Evolutionary conservation across 371 early-diverging fungal genomes (phyloP).

Genomic region (Blyttiomyces sp.): DNA sequence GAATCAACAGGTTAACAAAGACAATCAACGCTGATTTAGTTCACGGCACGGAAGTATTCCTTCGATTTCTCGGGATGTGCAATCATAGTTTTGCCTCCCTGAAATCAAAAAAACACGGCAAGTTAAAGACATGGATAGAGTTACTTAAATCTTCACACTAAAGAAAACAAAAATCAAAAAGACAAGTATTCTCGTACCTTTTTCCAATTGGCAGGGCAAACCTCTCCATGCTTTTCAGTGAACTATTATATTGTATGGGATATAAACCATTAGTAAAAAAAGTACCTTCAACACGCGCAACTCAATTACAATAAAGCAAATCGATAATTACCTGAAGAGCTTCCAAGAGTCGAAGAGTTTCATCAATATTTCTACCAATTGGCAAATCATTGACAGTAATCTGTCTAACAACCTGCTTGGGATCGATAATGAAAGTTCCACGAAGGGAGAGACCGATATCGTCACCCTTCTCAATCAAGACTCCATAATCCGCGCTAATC

Average conservation of each 20-base stretch:
- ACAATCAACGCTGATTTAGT: background rate
- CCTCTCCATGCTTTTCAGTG: constrained; percentile 81
- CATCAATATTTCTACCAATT: constrained; percentile 87
- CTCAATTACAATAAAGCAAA: no score
- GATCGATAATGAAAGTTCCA: constrained; percentile 87
- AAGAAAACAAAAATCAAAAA: background rate
- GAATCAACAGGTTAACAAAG: background rate
- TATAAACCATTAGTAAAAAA: background rate
- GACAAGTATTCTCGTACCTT: constrained; percentile 1
- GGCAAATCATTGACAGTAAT: constrained; percentile 74
- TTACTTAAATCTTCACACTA: no score
- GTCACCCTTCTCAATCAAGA: constrained; percentile 67
- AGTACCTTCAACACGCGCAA: background rate
- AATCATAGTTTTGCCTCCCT: constrained; percentile 58
- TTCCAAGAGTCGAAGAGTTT: constrained; percentile 90
- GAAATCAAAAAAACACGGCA: no score
- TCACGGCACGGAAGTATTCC: constrained; percentile 61
- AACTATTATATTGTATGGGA: constrained; percentile 42
- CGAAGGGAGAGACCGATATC: constrained; percentile 48
- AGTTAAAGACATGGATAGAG: no score
- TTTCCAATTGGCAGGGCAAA: constrained; percentile 23
- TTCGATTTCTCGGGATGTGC: constrained; percentile 67
- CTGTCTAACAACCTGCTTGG: constrained; percentile 72
- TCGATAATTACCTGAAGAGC: constrained; percentile 80
- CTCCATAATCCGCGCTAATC: constrained; percentile 67